phyloP scores from a whole-genome alignment of 768 basidiomycete species.

The Fomitopsis serialis region DNA sequence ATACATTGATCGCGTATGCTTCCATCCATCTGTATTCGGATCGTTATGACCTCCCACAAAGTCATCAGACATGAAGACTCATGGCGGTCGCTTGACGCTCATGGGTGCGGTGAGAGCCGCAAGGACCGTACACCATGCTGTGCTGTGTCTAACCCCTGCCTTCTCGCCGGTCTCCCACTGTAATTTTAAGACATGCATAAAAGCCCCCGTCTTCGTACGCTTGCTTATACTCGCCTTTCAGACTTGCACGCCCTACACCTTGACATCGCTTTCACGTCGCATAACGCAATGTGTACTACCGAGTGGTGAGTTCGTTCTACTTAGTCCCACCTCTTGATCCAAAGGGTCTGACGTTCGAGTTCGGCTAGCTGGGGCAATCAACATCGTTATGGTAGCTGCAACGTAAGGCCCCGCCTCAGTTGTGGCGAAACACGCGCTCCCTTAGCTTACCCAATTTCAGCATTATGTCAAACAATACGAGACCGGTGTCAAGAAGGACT shows the following conservation, averaged over 20 bases:
- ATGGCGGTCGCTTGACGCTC: slow-evolving; percentile 1
- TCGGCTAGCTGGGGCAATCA: slow-evolving; percentile 23
- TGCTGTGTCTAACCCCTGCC: neutral
- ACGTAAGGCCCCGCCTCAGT: slow-evolving; percentile 13
- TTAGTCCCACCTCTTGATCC: neutral
- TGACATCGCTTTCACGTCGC: neutral
- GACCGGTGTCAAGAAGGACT: slow-evolving; percentile 23
- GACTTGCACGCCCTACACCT: neutral
- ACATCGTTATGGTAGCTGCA: slow-evolving; percentile 20
- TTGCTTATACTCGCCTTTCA: neutral
- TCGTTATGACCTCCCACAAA: neutral
- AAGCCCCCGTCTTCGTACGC: neutral
- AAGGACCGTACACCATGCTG: neutral
- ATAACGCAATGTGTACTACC: slow-evolving; percentile 19
- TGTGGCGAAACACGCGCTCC: neutral
- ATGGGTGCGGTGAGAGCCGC: neutral
- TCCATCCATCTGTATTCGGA: too few species aligned
- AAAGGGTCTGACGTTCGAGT: too few species aligned
- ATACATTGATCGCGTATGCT: too few species aligned
- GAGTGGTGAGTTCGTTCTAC: slow-evolving; percentile 19
- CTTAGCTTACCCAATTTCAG: slow-evolving; percentile 4
- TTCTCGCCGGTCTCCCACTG: neutral
- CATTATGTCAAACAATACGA: slow-evolving; percentile 26
- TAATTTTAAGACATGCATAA: neutral
- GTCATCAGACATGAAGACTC: neutral